Base-by-base conservation (phyloP, 2,329 filamentous ascomycete species). In the Talaromyces sp. region DNA sequence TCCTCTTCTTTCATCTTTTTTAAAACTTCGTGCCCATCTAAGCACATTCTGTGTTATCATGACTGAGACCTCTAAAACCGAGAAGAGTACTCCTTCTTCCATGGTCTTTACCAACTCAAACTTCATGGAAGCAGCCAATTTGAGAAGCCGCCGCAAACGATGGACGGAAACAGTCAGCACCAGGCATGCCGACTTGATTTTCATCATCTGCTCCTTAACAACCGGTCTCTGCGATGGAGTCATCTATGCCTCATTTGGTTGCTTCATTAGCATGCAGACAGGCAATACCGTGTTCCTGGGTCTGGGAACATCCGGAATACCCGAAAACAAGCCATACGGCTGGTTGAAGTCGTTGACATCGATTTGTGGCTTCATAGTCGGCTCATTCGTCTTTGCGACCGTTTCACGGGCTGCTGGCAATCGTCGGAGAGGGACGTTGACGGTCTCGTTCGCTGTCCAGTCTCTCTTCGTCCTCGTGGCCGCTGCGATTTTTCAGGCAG, bases 281-380 rank as follows among this genome's bases (percentile, higher is more conserved):
- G 79, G 79, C 79, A 74, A 81, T 66, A 80, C 79, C 28, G 71
- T 81, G 63, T 80, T 80, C 71, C 73, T 80, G 52, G 79, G 76
- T 23, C 75, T 81, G 3, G 79, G 79, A 37, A 73, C 79, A 21
- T 76, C 76, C 5, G 72, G 73, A 28, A 75, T 76, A 60, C 77
- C 77, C 7, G 59, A 63, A 48, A 73, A 67, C 44, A 76, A 77
- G 59, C 70, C 73, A 11, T 79, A 74, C 69, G 76, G 77, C 60
- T 80, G 77, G 74, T 69, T 79, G 37, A 80, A 80, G 60, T 79
- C 78, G n/a, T 72, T 80, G 33, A 68, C 75, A 37, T 77, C 78
- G 1, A 79, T 81, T 63, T 61, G 62, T 35, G 68, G 70, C 25
- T 81, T 80, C 70, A 74, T 79, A 67, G 62, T 73, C 62, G 78